Evolutionary conservation across 2,329 filamentous ascomycete genomes (phyloP).

Genomic region (Lanzia echinophila): DNA sequence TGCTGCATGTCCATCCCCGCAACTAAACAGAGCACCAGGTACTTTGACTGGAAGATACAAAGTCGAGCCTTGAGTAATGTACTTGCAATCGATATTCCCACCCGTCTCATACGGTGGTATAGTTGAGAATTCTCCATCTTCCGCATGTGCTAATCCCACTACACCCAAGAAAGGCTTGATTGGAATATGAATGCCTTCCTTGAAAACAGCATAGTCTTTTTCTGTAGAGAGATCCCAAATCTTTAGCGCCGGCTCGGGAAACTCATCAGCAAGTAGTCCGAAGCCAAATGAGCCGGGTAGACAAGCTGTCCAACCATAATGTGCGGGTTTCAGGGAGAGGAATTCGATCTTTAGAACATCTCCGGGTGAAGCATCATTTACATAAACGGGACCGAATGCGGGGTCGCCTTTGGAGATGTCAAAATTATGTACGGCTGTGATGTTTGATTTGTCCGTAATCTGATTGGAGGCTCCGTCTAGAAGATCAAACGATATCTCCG

Average conservation of each 20-base stretch:
- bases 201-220: slow-evolving; percentile 39
- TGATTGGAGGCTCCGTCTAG: slow-evolving; percentile 46
- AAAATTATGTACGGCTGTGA: slow-evolving; percentile 36
- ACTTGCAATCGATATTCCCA: slow-evolving; percentile 49
- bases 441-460: slow-evolving; percentile 37
- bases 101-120: slow-evolving; percentile 46
- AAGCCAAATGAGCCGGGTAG: slow-evolving; percentile 42
- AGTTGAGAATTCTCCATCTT: slow-evolving; percentile 39
- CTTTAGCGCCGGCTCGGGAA: slow-evolving; percentile 38
- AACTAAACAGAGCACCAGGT: slow-evolving; percentile 45
- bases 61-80: slow-evolving; percentile 40
- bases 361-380: slow-evolving; percentile 43
- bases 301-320: slow-evolving; percentile 48
- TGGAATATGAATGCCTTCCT: slow-evolving; percentile 41
- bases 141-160: slow-evolving; percentile 43
- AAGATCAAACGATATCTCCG: slow-evolving; percentile 42
- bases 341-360: slow-evolving; percentile 47
- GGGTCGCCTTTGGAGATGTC: slow-evolving; percentile 35
- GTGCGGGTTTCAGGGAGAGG: slow-evolving; percentile 37
- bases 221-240: slow-evolving; percentile 41
- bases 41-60: slow-evolving; percentile 45
- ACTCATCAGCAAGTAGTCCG: slow-evolving; percentile 44
- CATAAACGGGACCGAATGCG: slow-evolving; percentile 43
- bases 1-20: slow-evolving; percentile 47
- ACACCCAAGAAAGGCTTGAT: slow-evolving; percentile 46